Percentiles rank a stretch among this genome's conserved stretches.
Evolutionary conservation across 1,284 basidiomycete genomes (phyloP).

Genomic region (Gomphus bonarii): DNA sequence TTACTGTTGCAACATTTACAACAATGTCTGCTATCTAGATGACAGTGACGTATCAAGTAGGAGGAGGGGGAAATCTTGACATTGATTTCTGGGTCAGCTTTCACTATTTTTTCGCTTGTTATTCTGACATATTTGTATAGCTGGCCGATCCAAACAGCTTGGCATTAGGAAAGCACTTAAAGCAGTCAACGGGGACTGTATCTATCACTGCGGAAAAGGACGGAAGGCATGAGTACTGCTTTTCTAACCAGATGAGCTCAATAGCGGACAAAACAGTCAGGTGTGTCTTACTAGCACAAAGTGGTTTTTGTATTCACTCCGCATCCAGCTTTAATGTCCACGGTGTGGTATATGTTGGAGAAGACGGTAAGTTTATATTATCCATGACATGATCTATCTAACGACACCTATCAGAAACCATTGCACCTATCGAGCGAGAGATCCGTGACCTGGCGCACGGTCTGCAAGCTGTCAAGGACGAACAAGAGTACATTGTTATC

Average conservation of each 20-base stretch:
- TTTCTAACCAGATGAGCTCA: slow-evolving; percentile 95
- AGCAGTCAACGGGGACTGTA: slow-evolving; percentile 83
- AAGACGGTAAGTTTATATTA: slow-evolving; percentile 48
- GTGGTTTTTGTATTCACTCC: background rate
- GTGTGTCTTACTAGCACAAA: slow-evolving; percentile 35
- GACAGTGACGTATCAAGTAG: slow-evolving; percentile 99
- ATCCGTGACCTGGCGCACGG: slow-evolving; percentile 83
- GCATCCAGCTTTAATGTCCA: slow-evolving; percentile 90
- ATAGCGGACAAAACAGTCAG: slow-evolving; percentile 92
- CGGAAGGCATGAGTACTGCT: slow-evolving; percentile 92
- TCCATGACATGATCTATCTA: slow-evolving; percentile 8
- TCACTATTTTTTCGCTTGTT: background rate
- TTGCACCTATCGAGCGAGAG: slow-evolving; percentile 94
- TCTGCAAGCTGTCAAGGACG: slow-evolving; percentile 89
- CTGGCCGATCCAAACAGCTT: slow-evolving; percentile 66
- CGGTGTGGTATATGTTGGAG: slow-evolving; percentile 87
- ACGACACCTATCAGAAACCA: slow-evolving; percentile 42
- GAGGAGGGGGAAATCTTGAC: slow-evolving; percentile 91
- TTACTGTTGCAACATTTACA: too few species aligned
- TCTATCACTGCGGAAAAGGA: slow-evolving; percentile 81
- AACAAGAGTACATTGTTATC: slow-evolving; percentile 97
- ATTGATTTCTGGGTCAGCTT: slow-evolving; percentile 84
- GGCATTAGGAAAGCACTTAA: slow-evolving; percentile 69
- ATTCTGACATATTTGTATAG: slow-evolving; percentile 28
- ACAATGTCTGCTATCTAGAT: slow-evolving; percentile 49